These are phyloP conservation scores for Arthrobotrys sphaeroides DNA, from an alignment of 2,329 filamentous ascomycete species.

Conservation along the genomic window DNA sequence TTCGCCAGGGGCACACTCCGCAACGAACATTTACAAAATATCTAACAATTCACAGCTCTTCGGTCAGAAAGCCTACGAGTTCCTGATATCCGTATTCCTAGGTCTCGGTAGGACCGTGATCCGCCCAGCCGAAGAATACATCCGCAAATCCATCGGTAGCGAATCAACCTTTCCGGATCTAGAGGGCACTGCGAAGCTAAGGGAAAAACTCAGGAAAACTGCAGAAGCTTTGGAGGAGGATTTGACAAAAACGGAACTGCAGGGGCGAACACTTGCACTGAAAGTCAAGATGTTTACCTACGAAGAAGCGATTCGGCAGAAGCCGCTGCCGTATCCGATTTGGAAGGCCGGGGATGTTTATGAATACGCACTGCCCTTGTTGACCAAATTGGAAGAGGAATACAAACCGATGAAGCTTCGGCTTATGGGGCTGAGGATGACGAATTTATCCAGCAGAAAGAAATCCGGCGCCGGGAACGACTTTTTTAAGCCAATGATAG, in stretches of 20 bases:
- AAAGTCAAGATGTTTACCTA: slow-evolving; percentile 96
- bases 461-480: slow-evolving; percentile 87
- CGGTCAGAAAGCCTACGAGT: slow-evolving; percentile 89
- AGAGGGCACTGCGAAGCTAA: slow-evolving; percentile 72
- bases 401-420: slow-evolving; percentile 69
- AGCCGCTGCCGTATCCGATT: slow-evolving; percentile 76
- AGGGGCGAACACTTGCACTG: slow-evolving; percentile 87
- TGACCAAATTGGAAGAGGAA: slow-evolving; percentile 71
- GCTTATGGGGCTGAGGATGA: slow-evolving; percentile 88
- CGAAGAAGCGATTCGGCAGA: slow-evolving; percentile 86
- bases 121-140: slow-evolving; percentile 86
- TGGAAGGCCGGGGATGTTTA: slow-evolving; percentile 82
- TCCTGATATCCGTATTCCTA: slow-evolving; percentile 82
- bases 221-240: slow-evolving; percentile 90
- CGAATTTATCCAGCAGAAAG: slow-evolving; percentile 84
- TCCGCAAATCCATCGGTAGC: slow-evolving; percentile 91
- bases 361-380: slow-evolving; percentile 80
- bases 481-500: slow-evolving; percentile 64
- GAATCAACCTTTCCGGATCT: slow-evolving; percentile 91
- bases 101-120: slow-evolving; percentile 86
- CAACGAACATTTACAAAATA: neutral
- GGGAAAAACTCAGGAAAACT: slow-evolving; percentile 79
- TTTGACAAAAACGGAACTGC: slow-evolving; percentile 79
- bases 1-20: neutral
- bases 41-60: slow-evolving; percentile 70